A percentile compares a stretch with the other conserved stretches of the same genome.
These are phyloP conservation scores for Hymenoscyphus occultus DNA, from an alignment of 2,329 filamentous ascomycete genomes.

Conservation along the genomic window DNA sequence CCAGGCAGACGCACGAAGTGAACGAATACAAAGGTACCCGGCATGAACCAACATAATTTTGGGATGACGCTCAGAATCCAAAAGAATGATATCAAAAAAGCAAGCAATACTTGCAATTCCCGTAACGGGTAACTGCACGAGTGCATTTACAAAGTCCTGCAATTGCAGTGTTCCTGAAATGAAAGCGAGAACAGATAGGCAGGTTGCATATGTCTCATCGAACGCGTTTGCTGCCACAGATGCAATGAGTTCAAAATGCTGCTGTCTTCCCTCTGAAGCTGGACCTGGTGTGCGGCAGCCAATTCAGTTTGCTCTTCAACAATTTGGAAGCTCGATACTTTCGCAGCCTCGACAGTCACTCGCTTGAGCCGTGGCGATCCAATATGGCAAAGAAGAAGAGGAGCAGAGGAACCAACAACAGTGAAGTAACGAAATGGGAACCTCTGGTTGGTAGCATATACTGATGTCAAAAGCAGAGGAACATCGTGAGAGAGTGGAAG, in stretches of 20 bases:
- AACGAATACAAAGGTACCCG: too few species aligned
- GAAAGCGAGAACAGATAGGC: neutral
- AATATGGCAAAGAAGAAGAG: neutral
- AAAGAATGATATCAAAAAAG: too few species aligned
- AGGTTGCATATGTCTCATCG: neutral
- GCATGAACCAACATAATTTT: too few species aligned
- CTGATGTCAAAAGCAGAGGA: neutral
- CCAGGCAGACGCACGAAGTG: too few species aligned
- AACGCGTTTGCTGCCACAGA: neutral
- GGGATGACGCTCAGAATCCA: too few species aligned
- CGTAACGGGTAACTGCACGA: neutral
- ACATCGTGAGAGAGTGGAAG: slow-evolving; percentile 21
- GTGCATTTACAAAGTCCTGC: neutral
- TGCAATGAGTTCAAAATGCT: neutral
- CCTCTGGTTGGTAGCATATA: neutral
- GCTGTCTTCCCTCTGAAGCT: neutral
- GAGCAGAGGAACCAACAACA: neutral
- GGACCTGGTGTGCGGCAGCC: neutral
- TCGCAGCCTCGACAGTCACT: neutral
- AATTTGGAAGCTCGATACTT: neutral
- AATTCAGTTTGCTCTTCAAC: neutral
- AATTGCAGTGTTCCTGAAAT: neutral
- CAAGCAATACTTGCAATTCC: neutral
- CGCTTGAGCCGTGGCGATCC: neutral
- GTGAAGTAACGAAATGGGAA: neutral